phyloP scores from a whole-genome alignment of 768 basidiomycete species.

The Nevesoporus exiguus region DNA sequence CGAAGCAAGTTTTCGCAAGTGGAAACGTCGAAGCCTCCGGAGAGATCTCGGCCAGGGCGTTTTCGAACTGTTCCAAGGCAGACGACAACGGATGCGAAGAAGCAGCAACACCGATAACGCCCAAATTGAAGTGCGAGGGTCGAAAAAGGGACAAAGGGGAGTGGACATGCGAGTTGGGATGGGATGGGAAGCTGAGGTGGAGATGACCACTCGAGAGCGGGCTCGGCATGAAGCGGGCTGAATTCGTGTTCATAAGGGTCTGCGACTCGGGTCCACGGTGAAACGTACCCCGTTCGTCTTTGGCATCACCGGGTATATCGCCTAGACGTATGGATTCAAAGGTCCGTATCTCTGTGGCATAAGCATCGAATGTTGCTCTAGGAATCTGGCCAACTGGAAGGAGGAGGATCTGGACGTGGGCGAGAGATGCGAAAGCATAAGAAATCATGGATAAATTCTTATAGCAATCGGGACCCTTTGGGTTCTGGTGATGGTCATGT shows the following conservation, averaged over 20 bases:
- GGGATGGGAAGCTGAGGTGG: constrained; percentile 74
- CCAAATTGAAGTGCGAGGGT: constrained; percentile 79
- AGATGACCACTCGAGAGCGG: constrained; percentile 73
- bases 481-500: no score
- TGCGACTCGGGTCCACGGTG: neutral
- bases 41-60: constrained; percentile 60
- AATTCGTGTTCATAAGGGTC: constrained; percentile 7
- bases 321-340: constrained; percentile 73
- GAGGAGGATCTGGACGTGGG: constrained; percentile 80
- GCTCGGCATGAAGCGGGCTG: constrained; percentile 82
- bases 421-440: constrained; percentile 75
- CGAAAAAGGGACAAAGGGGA: constrained; percentile 67
- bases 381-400: constrained; percentile 81
- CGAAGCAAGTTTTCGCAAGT: constrained; percentile 77
- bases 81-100: constrained; percentile 49
- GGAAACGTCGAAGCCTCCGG: constrained; percentile 68
- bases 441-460: constrained; percentile 50
- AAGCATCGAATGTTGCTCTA: constrained; percentile 65
- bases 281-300: constrained; percentile 68
- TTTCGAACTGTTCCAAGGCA: constrained; percentile 64
- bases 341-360: constrained; percentile 67
- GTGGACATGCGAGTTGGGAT: constrained; percentile 70
- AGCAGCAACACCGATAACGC: constrained; percentile 83
- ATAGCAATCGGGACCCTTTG: no score
- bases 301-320: constrained; percentile 78